Base-by-base conservation (phyloP, 345 rosid genomes). In the Capsella bursapastoris region DNA sequence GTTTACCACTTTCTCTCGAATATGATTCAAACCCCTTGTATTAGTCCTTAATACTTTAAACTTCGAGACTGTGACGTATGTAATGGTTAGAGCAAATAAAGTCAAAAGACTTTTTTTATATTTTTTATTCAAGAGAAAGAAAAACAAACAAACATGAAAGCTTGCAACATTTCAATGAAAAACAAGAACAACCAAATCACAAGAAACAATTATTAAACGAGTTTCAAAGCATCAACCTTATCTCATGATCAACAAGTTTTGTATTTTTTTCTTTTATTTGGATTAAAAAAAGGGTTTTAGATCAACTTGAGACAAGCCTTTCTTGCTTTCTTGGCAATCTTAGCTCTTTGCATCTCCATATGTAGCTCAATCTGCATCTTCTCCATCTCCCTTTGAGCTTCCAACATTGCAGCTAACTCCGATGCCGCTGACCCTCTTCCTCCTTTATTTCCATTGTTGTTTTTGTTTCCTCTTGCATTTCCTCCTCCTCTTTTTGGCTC, bases 361-460 rank as follows among this genome's bases (percentile, higher is more conserved):
- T 77, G 50, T 32, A 71, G 40, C 68, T 71, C 64, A 14, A 71
- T 65, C 35, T 66, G 81, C 77, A 78, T 78, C 57, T 11, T 78
- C 29, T 71, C 72, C 81, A 78, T 78, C 34, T 71, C 77, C 13
- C 76, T 77, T 57, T 77, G 80, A 22, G 80, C 76, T 64, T 77
- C 64, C 31, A 71, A 43, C 76, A 77, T 71, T 41, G 57, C 71
- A 14, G 76, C 76, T 43, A 77, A 56, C 80, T 70, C 80, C 61
- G 72, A 64, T 29, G 31, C 44, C 0, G 72, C 62, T 28, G 76
- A 77, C 1, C 68, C 68, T 0, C 56, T 77, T 57, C 76, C 76
- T 65, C 67, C 72, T 31, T 43, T 75, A 8, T 43, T 52, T n/a
- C 70, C 65, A 53, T 66, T 65, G 9, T 34, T 64, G 1, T 27